Conservation (phyloP, 2,329 filamentous ascomycete species). For the Verticillium tricorpus region DNA sequence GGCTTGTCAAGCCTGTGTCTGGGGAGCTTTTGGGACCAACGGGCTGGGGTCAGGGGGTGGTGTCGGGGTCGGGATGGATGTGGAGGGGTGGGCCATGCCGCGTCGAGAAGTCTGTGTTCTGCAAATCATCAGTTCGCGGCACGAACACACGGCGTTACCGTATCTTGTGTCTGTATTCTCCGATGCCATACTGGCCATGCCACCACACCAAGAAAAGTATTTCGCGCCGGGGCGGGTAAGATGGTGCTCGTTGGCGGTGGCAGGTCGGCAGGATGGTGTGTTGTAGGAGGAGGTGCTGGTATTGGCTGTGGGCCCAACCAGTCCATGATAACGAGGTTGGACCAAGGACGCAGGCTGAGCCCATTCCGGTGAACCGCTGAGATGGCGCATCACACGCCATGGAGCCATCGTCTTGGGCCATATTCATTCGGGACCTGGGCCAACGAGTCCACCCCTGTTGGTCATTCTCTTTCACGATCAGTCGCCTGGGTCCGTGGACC, state of each 20-base stretch:
- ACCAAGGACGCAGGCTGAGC: neutral
- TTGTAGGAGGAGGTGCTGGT: neutral
- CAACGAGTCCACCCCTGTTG: neutral
- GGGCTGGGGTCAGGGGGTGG: neutral
- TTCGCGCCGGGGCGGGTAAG: neutral
- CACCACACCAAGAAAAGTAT: too few species aligned
- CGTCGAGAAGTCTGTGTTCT: neutral
- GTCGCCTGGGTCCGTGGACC: neutral
- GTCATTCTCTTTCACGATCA: neutral
- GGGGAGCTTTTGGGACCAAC: neutral
- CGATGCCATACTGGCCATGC: neutral
- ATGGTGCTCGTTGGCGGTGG: neutral
- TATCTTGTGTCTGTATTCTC: neutral
- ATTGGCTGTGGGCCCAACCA: neutral
- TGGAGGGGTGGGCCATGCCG: neutral
- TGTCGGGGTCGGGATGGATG: neutral
- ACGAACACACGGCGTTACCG: neutral
- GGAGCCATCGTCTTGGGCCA: neutral
- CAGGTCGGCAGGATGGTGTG: neutral
- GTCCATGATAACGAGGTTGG: neutral
- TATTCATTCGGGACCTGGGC: neutral
- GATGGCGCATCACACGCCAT: neutral
- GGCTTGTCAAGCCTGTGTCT: conserved; percentile 2
- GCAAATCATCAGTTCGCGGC: neutral
- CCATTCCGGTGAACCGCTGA: neutral